Evolutionary conservation across 106 monocot genomes (phyloP).

Genomic region (Allium sativum): DNA sequence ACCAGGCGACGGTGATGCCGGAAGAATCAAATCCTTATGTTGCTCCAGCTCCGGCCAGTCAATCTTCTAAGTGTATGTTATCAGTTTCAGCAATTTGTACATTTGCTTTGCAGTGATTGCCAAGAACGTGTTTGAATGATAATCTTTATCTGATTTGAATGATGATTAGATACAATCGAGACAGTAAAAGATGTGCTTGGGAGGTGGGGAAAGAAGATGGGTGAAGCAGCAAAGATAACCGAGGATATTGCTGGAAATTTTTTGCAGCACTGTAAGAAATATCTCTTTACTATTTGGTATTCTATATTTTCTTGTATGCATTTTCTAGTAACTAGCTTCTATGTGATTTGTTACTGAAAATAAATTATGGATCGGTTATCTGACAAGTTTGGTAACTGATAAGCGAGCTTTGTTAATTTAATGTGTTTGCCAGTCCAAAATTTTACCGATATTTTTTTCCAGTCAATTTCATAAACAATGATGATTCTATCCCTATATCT

Average conservation of each 20-base stretch:
- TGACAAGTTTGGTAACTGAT: too few species aligned
- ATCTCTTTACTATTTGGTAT: background rate
- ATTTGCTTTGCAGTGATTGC: background rate
- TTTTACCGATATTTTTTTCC: background rate
- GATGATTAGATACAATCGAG: slow-evolving; percentile 11
- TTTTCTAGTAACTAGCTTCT: background rate
- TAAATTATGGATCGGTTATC: background rate
- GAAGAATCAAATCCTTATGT: slow-evolving; percentile 37
- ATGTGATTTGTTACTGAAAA: background rate
- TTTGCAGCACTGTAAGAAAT: slow-evolving; percentile 24
- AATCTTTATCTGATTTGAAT: background rate
- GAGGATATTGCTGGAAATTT: slow-evolving; percentile 25
- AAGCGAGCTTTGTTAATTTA: too few species aligned
- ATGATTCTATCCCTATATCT: too few species aligned
- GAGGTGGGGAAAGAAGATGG: slow-evolving; percentile 23
- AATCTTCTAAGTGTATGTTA: slow-evolving; percentile 12
- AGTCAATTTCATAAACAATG: too few species aligned
- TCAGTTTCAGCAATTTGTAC: background rate
- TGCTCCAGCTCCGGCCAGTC: slow-evolving; percentile 16
- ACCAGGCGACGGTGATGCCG: slow-evolving; percentile 16
- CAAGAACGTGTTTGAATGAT: background rate
- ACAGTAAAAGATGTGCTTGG: slow-evolving; percentile 22
- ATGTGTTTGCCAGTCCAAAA: background rate
- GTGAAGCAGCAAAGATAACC: slow-evolving; percentile 22
- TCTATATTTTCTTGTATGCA: background rate